Percentiles rank a stretch among this genome's conserved stretches.
These are phyloP conservation scores for Berberis thunbergii DNA, from an alignment of 164 flowering plant species.

Conservation along the genomic window DNA sequence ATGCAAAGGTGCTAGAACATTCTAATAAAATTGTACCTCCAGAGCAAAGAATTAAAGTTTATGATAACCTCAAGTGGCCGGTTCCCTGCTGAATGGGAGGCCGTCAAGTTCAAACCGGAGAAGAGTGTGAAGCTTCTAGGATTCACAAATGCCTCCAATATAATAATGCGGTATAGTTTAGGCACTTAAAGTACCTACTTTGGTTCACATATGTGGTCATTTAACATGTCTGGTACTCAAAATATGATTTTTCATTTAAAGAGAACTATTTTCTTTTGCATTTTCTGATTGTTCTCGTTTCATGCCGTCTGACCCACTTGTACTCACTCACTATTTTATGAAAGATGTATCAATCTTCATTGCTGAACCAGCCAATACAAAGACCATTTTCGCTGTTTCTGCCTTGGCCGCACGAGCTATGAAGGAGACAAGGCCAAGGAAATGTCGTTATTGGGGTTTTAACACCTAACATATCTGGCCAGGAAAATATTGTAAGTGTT, in stretches of 20 bases:
- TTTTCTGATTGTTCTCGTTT: not conserved
- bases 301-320: constrained; percentile 4
- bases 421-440: constrained; percentile 85
- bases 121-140: constrained; percentile 93
- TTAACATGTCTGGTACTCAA: too few species aligned
- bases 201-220: not conserved
- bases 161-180: constrained; percentile 60
- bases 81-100: constrained; percentile 85
- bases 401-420: constrained; percentile 74
- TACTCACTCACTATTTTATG: constrained; percentile 75
- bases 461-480: constrained; percentile 75
- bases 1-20: constrained; percentile 54
- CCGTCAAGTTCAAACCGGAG: constrained; percentile 87
- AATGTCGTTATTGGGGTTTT: constrained; percentile 78
- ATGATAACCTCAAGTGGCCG: constrained; percentile 89
- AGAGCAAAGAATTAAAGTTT: constrained; percentile 94
- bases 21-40: constrained; percentile 70
- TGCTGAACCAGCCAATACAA: constrained; percentile 77
- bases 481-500: constrained; percentile 51
- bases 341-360: constrained; percentile 73
- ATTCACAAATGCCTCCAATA: constrained; percentile 75
- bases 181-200: not conserved
- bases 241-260: too few species aligned
- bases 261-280: not conserved
- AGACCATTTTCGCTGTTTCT: constrained; percentile 73